A percentile compares a stretch with the other conserved stretches of the same genome.
These are phyloP conservation scores for Alternaria solani DNA, from an alignment of 2,329 filamentous ascomycete genomes.

Conservation along the genomic window DNA sequence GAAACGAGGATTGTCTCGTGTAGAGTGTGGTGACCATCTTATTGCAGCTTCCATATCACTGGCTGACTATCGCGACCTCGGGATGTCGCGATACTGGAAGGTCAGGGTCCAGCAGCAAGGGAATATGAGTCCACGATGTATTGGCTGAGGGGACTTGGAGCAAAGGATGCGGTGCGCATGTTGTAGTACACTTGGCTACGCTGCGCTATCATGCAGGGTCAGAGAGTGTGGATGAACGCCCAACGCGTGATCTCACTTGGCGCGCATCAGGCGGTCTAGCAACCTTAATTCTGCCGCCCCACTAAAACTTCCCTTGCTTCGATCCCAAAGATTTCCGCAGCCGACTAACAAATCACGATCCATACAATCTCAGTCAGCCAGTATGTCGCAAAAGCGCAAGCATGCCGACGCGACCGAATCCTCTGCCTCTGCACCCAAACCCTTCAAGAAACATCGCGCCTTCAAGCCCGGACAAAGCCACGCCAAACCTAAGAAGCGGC, in stretches of 20 bases:
- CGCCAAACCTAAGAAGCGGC: conserved; percentile 27
- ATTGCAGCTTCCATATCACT: conserved; percentile 66
- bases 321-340: conserved; percentile 13
- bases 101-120: not conserved
- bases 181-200: not conserved
- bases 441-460: conserved; percentile 37
- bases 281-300: conserved; percentile 38
- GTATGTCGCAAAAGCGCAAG: conserved; percentile 50
- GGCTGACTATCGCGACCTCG: conserved; percentile 7
- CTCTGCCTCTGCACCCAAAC: conserved; percentile 16
- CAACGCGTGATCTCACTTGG: conserved; percentile 33
- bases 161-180: not conserved
- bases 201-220: conserved; percentile 1
- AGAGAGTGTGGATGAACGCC: conserved; percentile 21
- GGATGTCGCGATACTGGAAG: conserved; percentile 1
- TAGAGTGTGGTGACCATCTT: conserved; percentile 69
- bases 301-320: conserved; percentile 38
- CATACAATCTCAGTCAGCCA: conserved; percentile 3
- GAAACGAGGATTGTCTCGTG: conserved; percentile 62
- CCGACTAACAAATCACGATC: conserved; percentile 3
- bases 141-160: not conserved
- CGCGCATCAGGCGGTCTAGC: conserved; percentile 28
- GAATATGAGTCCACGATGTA: not conserved
- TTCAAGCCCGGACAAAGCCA: conserved; percentile 28
- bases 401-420: conserved; percentile 31